phyloP scores from a whole-genome alignment of 2,329 filamentous ascomycete genomes.

The Huntiella omanensis region DNA sequence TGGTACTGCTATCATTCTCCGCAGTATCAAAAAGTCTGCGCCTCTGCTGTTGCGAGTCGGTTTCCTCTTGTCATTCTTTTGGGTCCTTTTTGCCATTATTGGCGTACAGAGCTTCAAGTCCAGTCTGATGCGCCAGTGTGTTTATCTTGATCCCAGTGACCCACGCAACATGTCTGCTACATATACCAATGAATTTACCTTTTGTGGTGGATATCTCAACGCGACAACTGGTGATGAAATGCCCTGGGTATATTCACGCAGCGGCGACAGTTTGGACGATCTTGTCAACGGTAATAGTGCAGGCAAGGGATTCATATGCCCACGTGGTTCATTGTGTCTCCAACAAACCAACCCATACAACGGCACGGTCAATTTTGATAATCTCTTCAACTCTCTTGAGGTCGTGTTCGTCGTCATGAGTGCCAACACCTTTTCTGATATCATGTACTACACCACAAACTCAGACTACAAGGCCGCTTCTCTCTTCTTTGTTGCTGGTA shows the following conservation, averaged over 20 bases:
- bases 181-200: constrained; percentile 48
- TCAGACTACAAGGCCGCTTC: constrained; percentile 80
- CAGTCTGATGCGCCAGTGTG: constrained; percentile 57
- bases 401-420: constrained; percentile 97
- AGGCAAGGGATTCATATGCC: constrained; percentile 78
- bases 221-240: constrained; percentile 33
- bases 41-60: constrained; percentile 82
- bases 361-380: constrained; percentile 82
- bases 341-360: constrained; percentile 64
- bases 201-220: constrained; percentile 70
- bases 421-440: constrained; percentile 85
- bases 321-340: constrained; percentile 63
- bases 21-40: constrained; percentile 87
- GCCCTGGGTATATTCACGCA: constrained; percentile 45
- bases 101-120: constrained; percentile 93
- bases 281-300: constrained; percentile 30
- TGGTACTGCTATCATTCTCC: constrained; percentile 83
- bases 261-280: constrained; percentile 23
- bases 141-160: constrained; percentile 51
- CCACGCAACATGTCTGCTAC: constrained; percentile 33
- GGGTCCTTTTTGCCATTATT: constrained; percentile 90
- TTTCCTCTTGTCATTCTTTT: constrained; percentile 91
- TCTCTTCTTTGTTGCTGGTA: constrained; percentile 53
- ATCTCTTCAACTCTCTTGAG: constrained; percentile 79
- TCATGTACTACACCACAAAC: constrained; percentile 85